These are phyloP conservation scores for Pseudogymnoascus sp. DNA, from an alignment of 2,329 filamentous ascomycete genomes.

Conservation along the genomic window DNA sequence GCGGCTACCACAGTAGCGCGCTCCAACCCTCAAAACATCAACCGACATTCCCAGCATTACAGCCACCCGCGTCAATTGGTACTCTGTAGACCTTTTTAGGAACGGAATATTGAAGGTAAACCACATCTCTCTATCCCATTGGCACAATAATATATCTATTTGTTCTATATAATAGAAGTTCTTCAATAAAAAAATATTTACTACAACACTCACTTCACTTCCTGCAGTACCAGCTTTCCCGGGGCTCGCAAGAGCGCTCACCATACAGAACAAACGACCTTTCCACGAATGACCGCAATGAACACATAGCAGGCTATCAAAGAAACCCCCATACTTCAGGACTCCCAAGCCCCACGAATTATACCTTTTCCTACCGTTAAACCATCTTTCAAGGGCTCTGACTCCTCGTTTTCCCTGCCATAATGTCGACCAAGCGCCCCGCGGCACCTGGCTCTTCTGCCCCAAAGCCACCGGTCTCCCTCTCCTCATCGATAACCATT, in stretches of 20 bases:
- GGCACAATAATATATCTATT: background rate
- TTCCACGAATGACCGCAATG: background rate
- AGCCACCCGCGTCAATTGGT: background rate
- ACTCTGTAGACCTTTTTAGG: background rate
- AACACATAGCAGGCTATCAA: background rate
- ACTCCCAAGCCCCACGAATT: background rate
- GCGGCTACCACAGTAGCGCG: conserved; percentile 1
- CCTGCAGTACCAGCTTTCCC: background rate
- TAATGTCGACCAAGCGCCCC: conserved; percentile 29
- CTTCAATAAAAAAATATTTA: conserved; percentile 25
- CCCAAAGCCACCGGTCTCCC: conserved; percentile 52
- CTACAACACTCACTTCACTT: conserved; percentile 33
- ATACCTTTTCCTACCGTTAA: background rate
- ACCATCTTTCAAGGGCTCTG: background rate
- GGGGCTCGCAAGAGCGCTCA: background rate
- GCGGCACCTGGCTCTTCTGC: conserved; percentile 44
- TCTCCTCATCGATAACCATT: conserved; percentile 52
- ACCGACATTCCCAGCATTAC: background rate
- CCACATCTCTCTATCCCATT: background rate
- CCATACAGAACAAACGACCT: background rate
- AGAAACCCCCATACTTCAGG: background rate
- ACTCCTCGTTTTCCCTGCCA: background rate
- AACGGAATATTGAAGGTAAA: background rate
- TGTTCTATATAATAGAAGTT: background rate
- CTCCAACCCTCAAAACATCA: background rate